Evolutionary conservation across 2,329 filamentous ascomycete genomes (phyloP).

Genomic region (Colletotrichum destructivum): DNA sequence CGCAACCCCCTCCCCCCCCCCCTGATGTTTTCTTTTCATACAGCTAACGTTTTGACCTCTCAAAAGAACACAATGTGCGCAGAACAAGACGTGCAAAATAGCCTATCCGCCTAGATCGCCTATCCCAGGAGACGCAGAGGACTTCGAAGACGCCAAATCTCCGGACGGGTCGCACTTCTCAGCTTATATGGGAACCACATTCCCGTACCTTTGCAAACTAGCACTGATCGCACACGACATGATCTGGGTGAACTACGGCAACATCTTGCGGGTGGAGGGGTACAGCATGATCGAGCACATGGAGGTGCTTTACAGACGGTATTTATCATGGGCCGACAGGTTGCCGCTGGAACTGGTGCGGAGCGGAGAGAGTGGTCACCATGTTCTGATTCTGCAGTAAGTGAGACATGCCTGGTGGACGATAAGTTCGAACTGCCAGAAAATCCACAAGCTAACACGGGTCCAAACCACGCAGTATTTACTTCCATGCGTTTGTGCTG

Average conservation of each 20-base stretch:
- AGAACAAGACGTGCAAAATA: slow-evolving; percentile 22
- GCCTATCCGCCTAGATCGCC: slow-evolving; percentile 10
- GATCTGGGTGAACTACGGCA: slow-evolving; percentile 26
- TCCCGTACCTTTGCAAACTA: slow-evolving; percentile 19
- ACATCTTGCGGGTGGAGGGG: not conserved
- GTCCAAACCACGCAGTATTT: not conserved
- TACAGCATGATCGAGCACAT: slow-evolving; percentile 9
- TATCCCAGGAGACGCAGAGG: slow-evolving; percentile 14
- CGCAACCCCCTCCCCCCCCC: not conserved
- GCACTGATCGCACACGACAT: slow-evolving; percentile 25
- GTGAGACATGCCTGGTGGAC: not conserved
- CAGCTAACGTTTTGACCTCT: not conserved
- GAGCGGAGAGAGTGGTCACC: slow-evolving; percentile 9
- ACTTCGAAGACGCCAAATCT: not conserved
- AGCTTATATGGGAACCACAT: not conserved
- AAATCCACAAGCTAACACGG: not conserved
- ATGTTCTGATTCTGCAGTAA: slow-evolving; percentile 30
- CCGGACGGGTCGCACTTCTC: not conserved
- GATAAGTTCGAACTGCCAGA: not conserved
- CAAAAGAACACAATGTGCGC: slow-evolving; percentile 28
- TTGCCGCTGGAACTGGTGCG: slow-evolving; percentile 20
- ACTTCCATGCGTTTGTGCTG: slow-evolving; percentile 18
- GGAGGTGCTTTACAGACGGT: slow-evolving; percentile 20
- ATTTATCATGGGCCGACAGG: slow-evolving; percentile 14
- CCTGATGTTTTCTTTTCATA: not conserved